Conservation (phyloP, 192 early-diverging fungal genomes). For the Anaeromyces robustus region DNA sequence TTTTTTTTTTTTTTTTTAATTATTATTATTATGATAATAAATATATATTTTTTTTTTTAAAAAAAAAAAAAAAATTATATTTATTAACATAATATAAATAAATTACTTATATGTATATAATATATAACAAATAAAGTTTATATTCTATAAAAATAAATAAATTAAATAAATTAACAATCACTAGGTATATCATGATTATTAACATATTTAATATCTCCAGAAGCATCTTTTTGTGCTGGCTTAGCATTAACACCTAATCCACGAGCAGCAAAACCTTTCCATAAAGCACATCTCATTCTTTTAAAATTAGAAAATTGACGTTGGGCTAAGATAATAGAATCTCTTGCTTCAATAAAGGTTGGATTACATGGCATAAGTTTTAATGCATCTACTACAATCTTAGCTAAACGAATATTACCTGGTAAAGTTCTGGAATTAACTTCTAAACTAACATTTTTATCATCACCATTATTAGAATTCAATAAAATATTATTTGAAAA, state of each 20-base stretch:
- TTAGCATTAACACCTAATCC: conserved; percentile 66
- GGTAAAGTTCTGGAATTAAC: conserved; percentile 18
- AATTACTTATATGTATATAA: too few species aligned
- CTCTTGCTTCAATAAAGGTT: conserved; percentile 53
- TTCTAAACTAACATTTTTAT: background rate
- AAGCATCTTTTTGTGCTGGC: background rate
- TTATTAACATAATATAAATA: too few species aligned
- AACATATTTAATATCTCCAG: background rate
- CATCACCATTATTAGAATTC: background rate
- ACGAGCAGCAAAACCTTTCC: conserved; percentile 72
- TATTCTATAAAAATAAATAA: too few species aligned
- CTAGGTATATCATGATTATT: background rate
- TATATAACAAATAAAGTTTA: too few species aligned
- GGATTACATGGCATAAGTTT: conserved; percentile 68
- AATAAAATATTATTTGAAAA: conserved; percentile 18
- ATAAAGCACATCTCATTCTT: conserved; percentile 50
- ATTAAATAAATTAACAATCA: background rate
- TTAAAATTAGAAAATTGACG: conserved; percentile 41
- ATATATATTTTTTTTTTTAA: too few species aligned
- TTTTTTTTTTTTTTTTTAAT: too few species aligned
- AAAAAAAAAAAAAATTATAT: too few species aligned
- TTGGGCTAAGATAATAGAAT: conserved; percentile 62
- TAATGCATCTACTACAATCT: conserved; percentile 59
- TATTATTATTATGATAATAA: too few species aligned
- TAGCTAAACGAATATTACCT: conserved; percentile 54